Base-by-base conservation (phyloP, 2,329 filamentous ascomycete genomes). In the Ceratocystis colombiana region DNA sequence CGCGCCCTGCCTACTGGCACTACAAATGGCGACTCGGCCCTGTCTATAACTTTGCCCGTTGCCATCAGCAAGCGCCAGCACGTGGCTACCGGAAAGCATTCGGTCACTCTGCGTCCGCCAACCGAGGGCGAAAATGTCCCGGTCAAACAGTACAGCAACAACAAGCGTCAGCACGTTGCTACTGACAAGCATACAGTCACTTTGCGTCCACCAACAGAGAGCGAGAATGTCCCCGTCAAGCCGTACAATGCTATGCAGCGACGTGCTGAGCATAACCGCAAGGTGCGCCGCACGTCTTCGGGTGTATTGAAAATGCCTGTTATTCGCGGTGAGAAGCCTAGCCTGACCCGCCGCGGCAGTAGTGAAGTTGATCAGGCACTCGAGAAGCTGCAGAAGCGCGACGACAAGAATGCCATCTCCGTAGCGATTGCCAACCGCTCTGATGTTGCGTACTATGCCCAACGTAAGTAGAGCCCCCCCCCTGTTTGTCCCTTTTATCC, bases 371-470 rank as follows among this genome's bases (percentile, higher is more conserved):
- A 67, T 20, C 53, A 62, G 22, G 66, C 63, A 7, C 59, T 67
- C 17, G 63, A 65, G 5, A 64, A 64, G 53, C 57, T 67, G 15
- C 55, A 61, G 44, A 65, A 65, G 64, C 55, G 63, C 12, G 62
- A 46, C 1, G 62, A 63, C 61, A 48, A 63, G 15, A 33, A 62
- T 10, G 76, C 76, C 20, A 73, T 79, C 50, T 76, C 79, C 61
- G 72, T 80, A 2, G 72, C 76, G 62, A 73, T 82, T 33, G 77
- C 78, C 41, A 82, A 81, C 72, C 76, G 80, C 20, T 78, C 79
- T 3, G 80, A 83, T 70, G 76, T 83, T 30, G 80, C 80, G 57
- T 83, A 83, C 71, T 82, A 82, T 70, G 79, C 78, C 4, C 74
- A 77, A 69, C 73, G 79, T 81, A 72, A 68, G 72, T 72, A 44